These are phyloP conservation scores for Triticum aestivum DNA, from an alignment of 176 grass and related monocot genomes.

Conservation along the genomic window DNA sequence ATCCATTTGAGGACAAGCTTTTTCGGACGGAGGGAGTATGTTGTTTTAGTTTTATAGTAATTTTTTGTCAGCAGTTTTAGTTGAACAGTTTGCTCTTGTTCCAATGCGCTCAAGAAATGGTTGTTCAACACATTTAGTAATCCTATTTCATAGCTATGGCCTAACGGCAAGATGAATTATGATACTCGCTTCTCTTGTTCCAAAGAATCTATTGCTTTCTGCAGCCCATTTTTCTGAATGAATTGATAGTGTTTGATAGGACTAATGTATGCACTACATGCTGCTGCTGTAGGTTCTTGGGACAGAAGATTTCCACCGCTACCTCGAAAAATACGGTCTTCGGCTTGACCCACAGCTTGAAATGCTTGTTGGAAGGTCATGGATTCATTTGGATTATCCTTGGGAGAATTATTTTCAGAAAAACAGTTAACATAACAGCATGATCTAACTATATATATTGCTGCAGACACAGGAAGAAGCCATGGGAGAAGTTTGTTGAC, in stretches of 20 bases:
- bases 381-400: slow-evolving; percentile 17
- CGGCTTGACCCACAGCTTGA: slow-evolving; percentile 75
- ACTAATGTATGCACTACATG: neutral
- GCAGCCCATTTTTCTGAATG: neutral
- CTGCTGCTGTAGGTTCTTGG: slow-evolving; percentile 67
- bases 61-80: neutral
- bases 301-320: slow-evolving; percentile 75
- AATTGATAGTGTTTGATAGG: neutral
- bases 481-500: slow-evolving; percentile 75
- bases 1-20: no score
- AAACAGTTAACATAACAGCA: neutral
- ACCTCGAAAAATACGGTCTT: slow-evolving; percentile 75
- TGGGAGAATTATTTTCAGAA: neutral
- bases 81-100: neutral
- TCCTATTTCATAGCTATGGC: neutral
- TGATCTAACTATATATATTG: slow-evolving; percentile 8
- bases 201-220: neutral
- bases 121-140: neutral
- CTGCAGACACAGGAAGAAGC: slow-evolving; percentile 75
- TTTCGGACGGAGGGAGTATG: neutral
- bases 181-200: neutral
- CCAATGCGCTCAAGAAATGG: neutral
- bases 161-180: neutral
- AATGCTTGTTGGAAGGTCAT: slow-evolving; percentile 76
- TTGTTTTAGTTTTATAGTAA: neutral